Evolutionary conservation across 2,329 filamentous ascomycete genomes (phyloP).

Genomic region (Fusarium sp.): DNA sequence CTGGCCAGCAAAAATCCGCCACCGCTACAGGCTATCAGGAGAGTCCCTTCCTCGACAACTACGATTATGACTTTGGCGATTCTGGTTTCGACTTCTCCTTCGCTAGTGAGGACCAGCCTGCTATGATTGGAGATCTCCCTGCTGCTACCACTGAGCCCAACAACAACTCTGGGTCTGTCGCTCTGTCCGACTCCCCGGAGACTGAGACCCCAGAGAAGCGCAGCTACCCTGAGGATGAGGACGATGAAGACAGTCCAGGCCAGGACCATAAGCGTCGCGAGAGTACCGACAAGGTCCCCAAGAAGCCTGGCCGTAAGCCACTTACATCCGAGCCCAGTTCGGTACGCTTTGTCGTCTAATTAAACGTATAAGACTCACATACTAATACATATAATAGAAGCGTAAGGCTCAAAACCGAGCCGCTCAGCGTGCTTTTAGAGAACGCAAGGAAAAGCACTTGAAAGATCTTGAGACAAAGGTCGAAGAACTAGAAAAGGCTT

Average conservation of each 20-base stretch:
- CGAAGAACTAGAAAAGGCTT: conserved; percentile 82
- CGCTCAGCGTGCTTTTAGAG: conserved; percentile 91
- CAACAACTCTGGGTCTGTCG: conserved; percentile 53
- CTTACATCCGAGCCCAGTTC: conserved; percentile 95
- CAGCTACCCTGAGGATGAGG: conserved; percentile 77
- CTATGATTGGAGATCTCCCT: conserved; percentile 83
- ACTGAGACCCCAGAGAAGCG: conserved; percentile 73
- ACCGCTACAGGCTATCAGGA: conserved; percentile 68
- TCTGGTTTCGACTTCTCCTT: conserved; percentile 77
- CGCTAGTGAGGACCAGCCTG: conserved; percentile 64
- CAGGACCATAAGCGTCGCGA: conserved; percentile 78
- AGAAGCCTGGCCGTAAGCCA: conserved; percentile 97
- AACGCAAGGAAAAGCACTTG: conserved; percentile 92
- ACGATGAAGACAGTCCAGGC: conserved; percentile 66
- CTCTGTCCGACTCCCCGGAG: conserved; percentile 71
- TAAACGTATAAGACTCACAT: conserved; percentile 1
- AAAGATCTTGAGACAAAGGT: conserved; percentile 87
- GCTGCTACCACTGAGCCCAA: conserved; percentile 11
- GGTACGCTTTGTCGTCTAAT: conserved; percentile 69
- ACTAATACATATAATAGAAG: conserved; percentile 68
- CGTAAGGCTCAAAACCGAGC: conserved; percentile 96
- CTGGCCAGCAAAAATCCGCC: conserved; percentile 58
- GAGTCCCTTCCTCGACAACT: conserved; percentile 83
- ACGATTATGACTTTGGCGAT: conserved; percentile 83
- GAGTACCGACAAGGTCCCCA: conserved; percentile 84